Evolutionary conservation across 192 early-diverging fungal species (phyloP), one percentile per base, ranked within the genome.

Genomic region (Diversispora epigaea): DNA sequence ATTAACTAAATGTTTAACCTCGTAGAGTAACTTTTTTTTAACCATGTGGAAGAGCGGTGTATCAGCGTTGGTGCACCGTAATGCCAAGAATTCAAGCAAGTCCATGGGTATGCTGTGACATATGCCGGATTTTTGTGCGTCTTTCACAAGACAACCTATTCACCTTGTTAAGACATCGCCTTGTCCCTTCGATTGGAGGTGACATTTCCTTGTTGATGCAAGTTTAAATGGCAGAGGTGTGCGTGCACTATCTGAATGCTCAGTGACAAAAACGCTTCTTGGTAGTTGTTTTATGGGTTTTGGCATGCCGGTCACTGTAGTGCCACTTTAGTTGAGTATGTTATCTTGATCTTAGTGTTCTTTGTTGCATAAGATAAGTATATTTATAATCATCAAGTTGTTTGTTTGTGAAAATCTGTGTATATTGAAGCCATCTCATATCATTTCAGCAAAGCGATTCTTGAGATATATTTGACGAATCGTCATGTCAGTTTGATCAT

Each of bases 181-280:
- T 41, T 64, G n/a, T 60, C 62, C 41, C 22, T n/a, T n/a, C n/a
- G n/a, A n/a, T n/a, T n/a, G n/a, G n/a, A n/a, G n/a, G n/a, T n/a
- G n/a, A n/a, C n/a, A n/a, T n/a, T n/a, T n/a, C n/a, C n/a, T n/a
- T 64, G 62, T 64, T 64, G 41, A 64, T 64, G 62, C 62, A 64
- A 64, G 41, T 64, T 64, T 64, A 64, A 44, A 43, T 43, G 62
- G 44, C 41, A 64, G 62, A 44, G 62, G 62, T 64, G 32, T 64
- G 62, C 62, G 62, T 44, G 62, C 62, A 64, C 62, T 64, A 64
- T 56, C 55, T 56, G 17, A 56, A 56, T 56, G 8, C 55, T 19
- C 62, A 64, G 62, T 43, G 41, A 44, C 62, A 17, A 64, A 6
- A 44, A 64, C 62, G 14, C 32, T 64, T 64, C n/a, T 64, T 64